Conservation (phyloP, 192 early-diverging fungal genomes). For the Entophlyctis helioformis region DNA sequence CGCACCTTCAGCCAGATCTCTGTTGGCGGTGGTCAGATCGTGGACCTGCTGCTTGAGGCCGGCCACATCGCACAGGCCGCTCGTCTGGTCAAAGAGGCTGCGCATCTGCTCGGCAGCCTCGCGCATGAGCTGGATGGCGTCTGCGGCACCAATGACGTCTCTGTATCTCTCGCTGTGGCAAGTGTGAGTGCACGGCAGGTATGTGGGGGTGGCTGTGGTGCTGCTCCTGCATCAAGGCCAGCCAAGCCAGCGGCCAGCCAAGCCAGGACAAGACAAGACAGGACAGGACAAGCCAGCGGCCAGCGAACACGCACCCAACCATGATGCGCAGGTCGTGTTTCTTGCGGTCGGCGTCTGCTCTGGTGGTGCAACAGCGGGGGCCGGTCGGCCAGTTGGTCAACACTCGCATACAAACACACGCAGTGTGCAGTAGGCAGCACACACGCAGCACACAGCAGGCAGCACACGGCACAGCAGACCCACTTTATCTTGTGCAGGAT, state of each 20-base stretch:
- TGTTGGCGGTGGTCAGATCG: slow-evolving; percentile 23
- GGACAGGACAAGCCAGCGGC: too few species aligned
- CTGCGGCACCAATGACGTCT: slow-evolving; percentile 76
- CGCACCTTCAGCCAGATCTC: slow-evolving; percentile 27
- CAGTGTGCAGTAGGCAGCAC: neutral
- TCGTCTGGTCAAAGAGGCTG: slow-evolving; percentile 42
- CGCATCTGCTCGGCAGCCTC: slow-evolving; percentile 38
- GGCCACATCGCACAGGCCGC: slow-evolving; percentile 41
- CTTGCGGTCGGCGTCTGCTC: slow-evolving; percentile 61
- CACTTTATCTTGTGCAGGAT: slow-evolving; percentile 24
- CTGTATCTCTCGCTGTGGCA: slow-evolving; percentile 61
- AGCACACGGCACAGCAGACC: neutral
- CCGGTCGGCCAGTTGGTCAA: too few species aligned
- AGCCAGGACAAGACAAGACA: too few species aligned
- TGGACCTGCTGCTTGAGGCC: slow-evolving; percentile 30
- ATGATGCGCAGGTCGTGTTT: slow-evolving; percentile 71
- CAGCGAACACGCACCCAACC: slow-evolving; percentile 81
- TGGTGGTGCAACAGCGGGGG: too few species aligned
- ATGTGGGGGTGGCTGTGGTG: neutral
- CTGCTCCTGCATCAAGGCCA: neutral
- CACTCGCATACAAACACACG: neutral
- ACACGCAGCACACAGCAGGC: neutral
- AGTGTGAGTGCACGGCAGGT: slow-evolving; percentile 4
- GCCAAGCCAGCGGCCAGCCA: neutral
- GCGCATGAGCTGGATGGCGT: slow-evolving; percentile 64